Conservation (phyloP, 352 stramenopile genomes). For the Globisporangium spinosum region DNA sequence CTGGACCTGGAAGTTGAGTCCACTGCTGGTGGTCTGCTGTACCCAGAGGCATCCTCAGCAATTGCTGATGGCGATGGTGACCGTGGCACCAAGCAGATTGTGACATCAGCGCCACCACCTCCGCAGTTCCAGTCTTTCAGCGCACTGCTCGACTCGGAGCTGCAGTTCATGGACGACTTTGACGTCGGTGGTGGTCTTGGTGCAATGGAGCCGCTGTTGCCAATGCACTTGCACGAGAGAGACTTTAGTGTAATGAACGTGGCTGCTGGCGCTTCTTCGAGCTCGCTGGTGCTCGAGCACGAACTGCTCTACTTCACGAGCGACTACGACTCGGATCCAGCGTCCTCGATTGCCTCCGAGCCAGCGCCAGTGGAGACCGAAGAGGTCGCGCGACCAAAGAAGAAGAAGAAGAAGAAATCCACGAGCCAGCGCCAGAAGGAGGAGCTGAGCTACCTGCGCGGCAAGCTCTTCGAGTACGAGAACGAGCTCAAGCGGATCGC, state of each 20-base stretch:
- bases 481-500: constrained; percentile 5
- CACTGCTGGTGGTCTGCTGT: too few species aligned
- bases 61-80: too few species aligned
- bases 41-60: too few species aligned
- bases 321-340: constrained; percentile 1
- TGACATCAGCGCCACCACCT: too few species aligned
- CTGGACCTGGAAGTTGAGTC: neutral
- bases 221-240: neutral
- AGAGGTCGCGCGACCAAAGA: neutral
- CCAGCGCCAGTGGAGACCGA: neutral
- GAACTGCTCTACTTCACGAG: neutral
- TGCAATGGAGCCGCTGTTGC: neutral
- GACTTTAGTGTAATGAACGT: neutral
- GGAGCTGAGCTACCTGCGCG: constrained; percentile 15
- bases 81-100: too few species aligned
- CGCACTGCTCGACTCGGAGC: constrained; percentile 1
- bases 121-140: neutral
- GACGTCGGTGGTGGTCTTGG: neutral
- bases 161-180: neutral
- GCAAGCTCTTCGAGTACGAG: constrained; percentile 9
- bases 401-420: constrained; percentile 14
- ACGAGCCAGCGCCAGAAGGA: constrained; percentile 13
- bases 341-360: neutral
- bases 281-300: neutral
- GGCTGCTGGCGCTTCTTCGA: neutral